Conservation (phyloP, 208 protist species). For the Angomonas desouzai region DNA sequence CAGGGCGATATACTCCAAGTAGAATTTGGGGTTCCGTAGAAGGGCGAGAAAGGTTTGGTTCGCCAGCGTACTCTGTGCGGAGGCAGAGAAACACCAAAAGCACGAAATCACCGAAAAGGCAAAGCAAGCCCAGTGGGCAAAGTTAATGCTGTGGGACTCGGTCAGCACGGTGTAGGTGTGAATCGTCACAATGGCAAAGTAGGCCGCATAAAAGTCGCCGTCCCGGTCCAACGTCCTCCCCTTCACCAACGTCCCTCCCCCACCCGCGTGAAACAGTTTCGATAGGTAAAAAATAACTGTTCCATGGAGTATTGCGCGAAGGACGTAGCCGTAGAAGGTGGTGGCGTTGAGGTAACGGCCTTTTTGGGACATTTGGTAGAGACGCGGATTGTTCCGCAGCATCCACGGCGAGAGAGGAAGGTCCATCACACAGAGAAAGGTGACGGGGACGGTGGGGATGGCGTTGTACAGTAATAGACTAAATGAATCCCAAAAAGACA, state of each 20-base stretch:
- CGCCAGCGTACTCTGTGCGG: conserved; percentile 19
- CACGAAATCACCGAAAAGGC: conserved; percentile 54
- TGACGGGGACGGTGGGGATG: conserved; percentile 76
- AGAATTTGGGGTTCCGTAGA: conserved; percentile 45
- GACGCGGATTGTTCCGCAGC: conserved; percentile 46
- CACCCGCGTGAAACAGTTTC: conserved; percentile 26
- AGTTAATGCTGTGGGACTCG: conserved; percentile 79
- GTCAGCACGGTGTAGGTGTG: conserved; percentile 77
- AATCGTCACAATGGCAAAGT: conserved; percentile 75
- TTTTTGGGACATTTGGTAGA: conserved; percentile 67
- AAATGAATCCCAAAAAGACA: conserved; percentile 89
- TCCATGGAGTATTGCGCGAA: conserved; percentile 69
- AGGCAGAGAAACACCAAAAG: conserved; percentile 53
- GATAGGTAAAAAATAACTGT: conserved; percentile 66
- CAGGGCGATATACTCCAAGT: conserved; percentile 46
- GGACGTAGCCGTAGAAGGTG: conserved; percentile 80
- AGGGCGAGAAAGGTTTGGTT: conserved; percentile 56
- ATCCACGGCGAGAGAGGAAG: conserved; percentile 55
- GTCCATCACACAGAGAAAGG: conserved; percentile 86
- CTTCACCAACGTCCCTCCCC: conserved; percentile 25
- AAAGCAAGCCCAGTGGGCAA: conserved; percentile 61
- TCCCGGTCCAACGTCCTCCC: conserved; percentile 43
- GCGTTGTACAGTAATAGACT: conserved; percentile 87
- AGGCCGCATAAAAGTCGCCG: conserved; percentile 76
- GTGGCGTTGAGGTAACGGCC: conserved; percentile 57